These are phyloP conservation scores for Candida pseudoglaebosa DNA, from an alignment of 805 yeast species.

Conservation along the genomic window DNA sequence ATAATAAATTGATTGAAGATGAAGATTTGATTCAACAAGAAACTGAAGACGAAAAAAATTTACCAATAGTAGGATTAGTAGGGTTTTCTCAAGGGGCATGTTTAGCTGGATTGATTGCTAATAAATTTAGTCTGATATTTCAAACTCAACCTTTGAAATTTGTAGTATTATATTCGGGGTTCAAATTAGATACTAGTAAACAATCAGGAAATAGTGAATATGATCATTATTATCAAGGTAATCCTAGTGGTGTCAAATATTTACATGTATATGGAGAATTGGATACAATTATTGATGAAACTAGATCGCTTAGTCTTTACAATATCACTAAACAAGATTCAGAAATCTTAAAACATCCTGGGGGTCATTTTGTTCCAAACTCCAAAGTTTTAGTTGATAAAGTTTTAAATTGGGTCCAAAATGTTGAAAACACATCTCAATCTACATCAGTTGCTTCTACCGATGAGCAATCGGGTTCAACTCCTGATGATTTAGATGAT, in stretches of 20 bases:
- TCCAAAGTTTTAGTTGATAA: conserved; percentile 49
- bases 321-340: conserved; percentile 40
- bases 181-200: conserved; percentile 27
- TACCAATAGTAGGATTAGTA: conserved; percentile 80
- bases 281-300: conserved; percentile 80
- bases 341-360: conserved; percentile 77
- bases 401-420: conserved; percentile 38
- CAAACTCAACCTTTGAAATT: conserved; percentile 53
- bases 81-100: conserved; percentile 98
- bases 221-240: conserved; percentile 20
- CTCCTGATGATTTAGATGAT: conserved; percentile 24
- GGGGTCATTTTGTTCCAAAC: conserved; percentile 96
- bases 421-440: conserved; percentile 8
- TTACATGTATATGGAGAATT: conserved; percentile 81
- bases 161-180: conserved; percentile 73
- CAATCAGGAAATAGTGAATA: conserved; percentile 23
- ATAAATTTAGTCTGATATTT: conserved; percentile 52
- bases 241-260: conserved; percentile 22
- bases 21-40: conserved; percentile 19
- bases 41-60: conserved; percentile 16
- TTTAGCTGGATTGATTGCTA: conserved; percentile 65
- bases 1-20: conserved; percentile 47
- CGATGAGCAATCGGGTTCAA: too few species aligned
- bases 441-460: neutral
- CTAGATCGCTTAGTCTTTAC: conserved; percentile 59